phyloP scores from a whole-genome alignment of 1,139 yeast genomes.

The Citeromyces hawaiiensis region DNA sequence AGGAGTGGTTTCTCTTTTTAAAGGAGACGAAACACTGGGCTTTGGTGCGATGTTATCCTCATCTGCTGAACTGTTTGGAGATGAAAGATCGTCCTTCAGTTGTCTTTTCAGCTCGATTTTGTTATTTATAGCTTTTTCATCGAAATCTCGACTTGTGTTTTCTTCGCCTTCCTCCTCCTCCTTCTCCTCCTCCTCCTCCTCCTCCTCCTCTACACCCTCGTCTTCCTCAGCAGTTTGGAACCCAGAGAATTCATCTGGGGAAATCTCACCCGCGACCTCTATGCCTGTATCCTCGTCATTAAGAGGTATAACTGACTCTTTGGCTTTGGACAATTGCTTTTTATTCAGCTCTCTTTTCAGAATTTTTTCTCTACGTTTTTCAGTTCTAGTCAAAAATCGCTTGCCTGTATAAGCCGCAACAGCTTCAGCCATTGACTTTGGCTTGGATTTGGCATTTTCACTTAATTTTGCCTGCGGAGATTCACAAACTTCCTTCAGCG shows the following conservation, averaged over 20 bases:
- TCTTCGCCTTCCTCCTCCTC: slow-evolving; percentile 2
- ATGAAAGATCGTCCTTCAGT: slow-evolving; percentile 10
- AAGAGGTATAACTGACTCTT: not conserved
- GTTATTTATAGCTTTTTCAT: slow-evolving; percentile 13
- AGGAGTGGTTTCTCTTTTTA: slow-evolving; percentile 19
- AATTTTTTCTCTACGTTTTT: slow-evolving; percentile 10
- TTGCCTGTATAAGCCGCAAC: slow-evolving; percentile 46
- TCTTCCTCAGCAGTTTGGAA: not conserved
- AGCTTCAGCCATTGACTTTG: slow-evolving; percentile 47
- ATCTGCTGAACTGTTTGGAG: slow-evolving; percentile 3
- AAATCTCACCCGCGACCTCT: not conserved
- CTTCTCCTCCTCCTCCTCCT: not conserved
- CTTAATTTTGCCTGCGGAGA: slow-evolving; percentile 1
- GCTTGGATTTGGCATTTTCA: slow-evolving; percentile 15
- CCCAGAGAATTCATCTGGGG: not conserved
- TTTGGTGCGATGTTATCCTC: not conserved
- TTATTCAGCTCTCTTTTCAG: not conserved
- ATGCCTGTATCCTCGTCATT: slow-evolving; percentile 4
- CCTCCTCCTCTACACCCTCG: not conserved
- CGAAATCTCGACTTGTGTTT: slow-evolving; percentile 5
- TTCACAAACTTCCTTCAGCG: not conserved
- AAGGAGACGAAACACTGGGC: not conserved
- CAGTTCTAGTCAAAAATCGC: slow-evolving; percentile 28
- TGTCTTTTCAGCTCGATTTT: slow-evolving; percentile 18
- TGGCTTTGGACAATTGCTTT: slow-evolving; percentile 1